phyloP scores from a whole-genome alignment of 2,329 filamentous ascomycete species.

The Xylaria sp. region DNA sequence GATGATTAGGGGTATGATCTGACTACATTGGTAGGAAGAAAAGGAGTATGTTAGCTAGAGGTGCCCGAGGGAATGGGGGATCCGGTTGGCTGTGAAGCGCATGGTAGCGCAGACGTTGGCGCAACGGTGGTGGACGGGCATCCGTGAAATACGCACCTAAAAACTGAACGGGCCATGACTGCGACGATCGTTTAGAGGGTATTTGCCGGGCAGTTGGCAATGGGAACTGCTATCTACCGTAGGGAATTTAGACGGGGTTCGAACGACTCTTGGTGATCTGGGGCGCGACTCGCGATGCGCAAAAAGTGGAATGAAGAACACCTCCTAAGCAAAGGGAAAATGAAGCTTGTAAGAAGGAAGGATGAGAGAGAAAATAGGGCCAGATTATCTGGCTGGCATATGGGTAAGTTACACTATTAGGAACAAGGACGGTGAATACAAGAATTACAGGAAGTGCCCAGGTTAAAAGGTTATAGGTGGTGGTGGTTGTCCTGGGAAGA shows the following conservation, averaged over 20 bases:
- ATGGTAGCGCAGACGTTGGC: slow-evolving; percentile 3
- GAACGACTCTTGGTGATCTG: slow-evolving; percentile 22
- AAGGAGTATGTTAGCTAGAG: slow-evolving; percentile 15
- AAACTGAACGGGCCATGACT: slow-evolving; percentile 44
- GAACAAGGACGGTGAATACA: neutral
- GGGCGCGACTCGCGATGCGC: slow-evolving; percentile 3
- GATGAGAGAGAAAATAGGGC: neutral
- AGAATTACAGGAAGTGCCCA: neutral
- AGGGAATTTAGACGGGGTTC: neutral
- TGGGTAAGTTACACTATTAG: neutral
- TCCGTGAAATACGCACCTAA: slow-evolving; percentile 38
- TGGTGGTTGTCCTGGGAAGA: neutral
- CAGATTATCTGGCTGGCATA: neutral
- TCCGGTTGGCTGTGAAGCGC: neutral
- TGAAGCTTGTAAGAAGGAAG: neutral
- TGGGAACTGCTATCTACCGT: slow-evolving; percentile 6
- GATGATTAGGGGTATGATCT: slow-evolving; percentile 74
- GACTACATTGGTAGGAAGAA: slow-evolving; percentile 51
- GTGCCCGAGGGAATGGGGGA: neutral
- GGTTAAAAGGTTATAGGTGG: neutral
- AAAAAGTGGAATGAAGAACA: neutral
- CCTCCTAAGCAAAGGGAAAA: neutral
- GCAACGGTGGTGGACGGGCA: neutral
- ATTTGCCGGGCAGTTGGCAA: neutral
- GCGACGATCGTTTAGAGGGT: slow-evolving; percentile 13